Base-by-base conservation (phyloP, 1,284 basidiomycete species). In the Pisolithus thermaeus region DNA sequence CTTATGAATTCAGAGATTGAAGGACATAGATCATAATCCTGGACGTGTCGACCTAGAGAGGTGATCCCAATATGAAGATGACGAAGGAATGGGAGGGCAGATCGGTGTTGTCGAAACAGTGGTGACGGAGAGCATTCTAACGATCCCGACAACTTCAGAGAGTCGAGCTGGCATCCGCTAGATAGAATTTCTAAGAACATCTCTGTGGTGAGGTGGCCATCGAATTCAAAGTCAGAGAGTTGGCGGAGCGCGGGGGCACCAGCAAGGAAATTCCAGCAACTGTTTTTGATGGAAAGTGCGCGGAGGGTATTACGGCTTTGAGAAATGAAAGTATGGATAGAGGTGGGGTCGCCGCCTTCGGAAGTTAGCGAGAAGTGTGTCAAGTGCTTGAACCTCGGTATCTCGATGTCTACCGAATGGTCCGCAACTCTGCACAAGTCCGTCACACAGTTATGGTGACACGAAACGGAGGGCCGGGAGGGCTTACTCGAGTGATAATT, bases 1-100 rank as follows among this genome's bases (percentile, higher is more conserved):
- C 81, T 75, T 27, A 87, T 67, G 62, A 87, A 86, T 36, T 82
- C 81, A 3, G 80, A 74, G 43, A 87, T 74, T 4, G 84, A 76
- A 3, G 82, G 83, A 69, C 86, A 84, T 3, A 87, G 70, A 56
- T 82, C 81, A n/a, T 73, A 69, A 60, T 86, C 84, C 28, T 69
- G 63, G 16, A 75, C 69, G 30, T 77, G 68, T 53, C 77, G 72
- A 36, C 73, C 72, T 7, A 79, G 61, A 1, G 61, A 62, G 18
- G 66, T 63, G 28, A 84, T 74, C 7, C 72, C 70, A 59, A 87
- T 75, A 1, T 77, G 71, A 58, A 87, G 85, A 61, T 83, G 76
- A 2, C 77, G 74, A 5, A 87, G 73, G 69, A 84, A 81, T 7
- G 81, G 83, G 1, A 87, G 67, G 3, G 67, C 53, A 3, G 62